phyloP scores from a whole-genome alignment of 2,329 filamentous ascomycete genomes.

The Trichoderma koningii region DNA sequence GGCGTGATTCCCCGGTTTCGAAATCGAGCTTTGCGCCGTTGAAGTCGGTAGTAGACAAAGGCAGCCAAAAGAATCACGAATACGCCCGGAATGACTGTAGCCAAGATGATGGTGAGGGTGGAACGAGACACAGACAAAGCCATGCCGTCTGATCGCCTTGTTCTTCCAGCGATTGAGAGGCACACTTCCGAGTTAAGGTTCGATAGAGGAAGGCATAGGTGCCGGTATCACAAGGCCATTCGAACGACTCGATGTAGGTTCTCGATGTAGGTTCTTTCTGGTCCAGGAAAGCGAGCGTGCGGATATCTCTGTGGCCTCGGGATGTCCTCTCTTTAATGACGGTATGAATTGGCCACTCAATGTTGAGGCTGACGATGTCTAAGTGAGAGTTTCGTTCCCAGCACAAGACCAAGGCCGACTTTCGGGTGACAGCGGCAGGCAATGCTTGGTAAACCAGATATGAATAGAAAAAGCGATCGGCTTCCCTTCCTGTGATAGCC shows the following conservation, averaged over 20 bases:
- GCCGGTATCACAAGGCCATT: slow-evolving; percentile 23
- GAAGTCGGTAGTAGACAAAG: slow-evolving; percentile 45
- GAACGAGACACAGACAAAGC: slow-evolving; percentile 26
- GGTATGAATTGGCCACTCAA: background rate
- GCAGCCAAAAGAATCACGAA: slow-evolving; percentile 40
- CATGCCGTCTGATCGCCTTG: slow-evolving; percentile 19
- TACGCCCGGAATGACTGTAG: slow-evolving; percentile 52
- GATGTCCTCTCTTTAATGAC: background rate
- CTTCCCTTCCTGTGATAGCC: background rate
- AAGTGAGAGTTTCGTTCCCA: background rate
- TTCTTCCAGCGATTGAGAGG: background rate
- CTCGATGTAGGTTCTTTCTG: background rate
- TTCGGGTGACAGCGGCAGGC: background rate
- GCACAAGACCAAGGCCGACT: background rate
- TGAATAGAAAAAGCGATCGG: slow-evolving; percentile 21
- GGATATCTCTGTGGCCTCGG: background rate
- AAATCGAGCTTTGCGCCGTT: slow-evolving; percentile 45
- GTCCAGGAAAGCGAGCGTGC: background rate
- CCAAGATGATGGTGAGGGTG: slow-evolving; percentile 53
- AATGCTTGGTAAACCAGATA: background rate
- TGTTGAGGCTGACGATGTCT: background rate
- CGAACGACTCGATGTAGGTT: slow-evolving; percentile 7
- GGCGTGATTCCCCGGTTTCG: slow-evolving; percentile 60
- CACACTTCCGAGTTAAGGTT: background rate
- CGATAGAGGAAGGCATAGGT: slow-evolving; percentile 5